Percentiles rank a stretch among this genome's conserved stretches.
phyloP scores from a whole-genome alignment of 2,329 filamentous ascomycete genomes.

The Macrophomina pseudophaseolina region DNA sequence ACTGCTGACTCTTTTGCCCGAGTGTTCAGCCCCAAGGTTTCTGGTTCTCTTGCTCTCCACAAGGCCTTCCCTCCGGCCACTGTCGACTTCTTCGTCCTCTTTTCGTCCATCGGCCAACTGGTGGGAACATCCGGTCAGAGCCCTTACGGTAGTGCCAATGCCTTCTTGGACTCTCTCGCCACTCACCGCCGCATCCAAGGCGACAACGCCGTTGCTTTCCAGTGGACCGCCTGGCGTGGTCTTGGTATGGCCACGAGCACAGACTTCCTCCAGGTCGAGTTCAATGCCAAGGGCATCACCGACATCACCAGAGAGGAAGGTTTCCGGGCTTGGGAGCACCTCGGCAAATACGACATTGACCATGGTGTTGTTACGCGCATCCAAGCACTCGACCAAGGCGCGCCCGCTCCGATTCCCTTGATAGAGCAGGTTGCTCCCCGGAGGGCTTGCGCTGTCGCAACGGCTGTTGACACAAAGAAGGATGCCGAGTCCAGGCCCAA shows the following conservation, averaged over 20 bases:
- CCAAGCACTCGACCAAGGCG: slow-evolving; percentile 39
- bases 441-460: not conserved
- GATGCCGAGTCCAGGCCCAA: not conserved
- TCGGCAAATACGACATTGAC: slow-evolving; percentile 43
- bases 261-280: slow-evolving; percentile 49
- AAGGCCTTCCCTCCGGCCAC: slow-evolving; percentile 37
- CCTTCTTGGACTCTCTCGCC: slow-evolving; percentile 31
- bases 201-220: slow-evolving; percentile 50
- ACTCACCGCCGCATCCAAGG: slow-evolving; percentile 37
- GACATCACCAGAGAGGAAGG: slow-evolving; percentile 49
- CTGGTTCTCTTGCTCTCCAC: slow-evolving; percentile 36
- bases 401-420: slow-evolving; percentile 35
- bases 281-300: slow-evolving; percentile 50
- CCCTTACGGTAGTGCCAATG: slow-evolving; percentile 32
- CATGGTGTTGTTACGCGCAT: slow-evolving; percentile 47
- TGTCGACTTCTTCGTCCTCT: slow-evolving; percentile 33
- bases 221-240: slow-evolving; percentile 52
- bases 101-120: slow-evolving; percentile 26
- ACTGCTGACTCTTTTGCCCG: slow-evolving; percentile 37
- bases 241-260: slow-evolving; percentile 47
- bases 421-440: slow-evolving; percentile 39
- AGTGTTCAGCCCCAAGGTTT: slow-evolving; percentile 43
- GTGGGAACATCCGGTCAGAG: slow-evolving; percentile 17
- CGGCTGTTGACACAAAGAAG: not conserved
- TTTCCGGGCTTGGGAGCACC: slow-evolving; percentile 50